Conservation (phyloP, 306 rosid genomes). For the Glycyrrhiza uralensis region DNA sequence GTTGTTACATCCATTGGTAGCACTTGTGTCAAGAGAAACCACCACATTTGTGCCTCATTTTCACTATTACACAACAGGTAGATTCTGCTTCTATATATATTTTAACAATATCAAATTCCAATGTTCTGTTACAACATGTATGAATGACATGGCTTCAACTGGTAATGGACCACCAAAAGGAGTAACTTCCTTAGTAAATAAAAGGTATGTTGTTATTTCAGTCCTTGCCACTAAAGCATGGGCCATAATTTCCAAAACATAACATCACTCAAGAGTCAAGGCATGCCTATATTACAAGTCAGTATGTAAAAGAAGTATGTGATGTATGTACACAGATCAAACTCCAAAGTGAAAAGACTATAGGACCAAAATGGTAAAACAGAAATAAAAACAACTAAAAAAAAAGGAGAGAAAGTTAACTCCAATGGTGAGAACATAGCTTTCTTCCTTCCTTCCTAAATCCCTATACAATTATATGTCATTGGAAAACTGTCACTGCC, state of each 20-base stretch:
- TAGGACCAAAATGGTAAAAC: not conserved
- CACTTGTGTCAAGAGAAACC: not conserved
- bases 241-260: slow-evolving; percentile 33
- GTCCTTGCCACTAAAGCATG: slow-evolving; percentile 17
- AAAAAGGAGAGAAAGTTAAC: not conserved
- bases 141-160: not conserved
- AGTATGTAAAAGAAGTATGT: slow-evolving; percentile 27
- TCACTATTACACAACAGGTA: not conserved
- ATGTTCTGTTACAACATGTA: slow-evolving; percentile 7
- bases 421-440: slow-evolving; percentile 3
- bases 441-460: slow-evolving; percentile 18
- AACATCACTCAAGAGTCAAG: slow-evolving; percentile 28
- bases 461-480: slow-evolving; percentile 29
- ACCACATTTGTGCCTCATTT: not conserved
- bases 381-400: not conserved
- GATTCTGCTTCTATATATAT: not conserved
- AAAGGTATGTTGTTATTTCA: slow-evolving; percentile 30
- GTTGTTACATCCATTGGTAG: not conserved
- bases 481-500: slow-evolving; percentile 11
- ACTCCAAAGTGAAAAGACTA: slow-evolving; percentile 12
- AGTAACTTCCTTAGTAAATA: slow-evolving; percentile 24
- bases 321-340: slow-evolving; percentile 26
- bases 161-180: slow-evolving; percentile 25
- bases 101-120: slow-evolving; percentile 12
- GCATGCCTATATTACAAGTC: slow-evolving; percentile 39